Evolutionary conservation across 2,329 filamentous ascomycete species (phyloP).

Genomic region (Paradendryphiella salina): DNA sequence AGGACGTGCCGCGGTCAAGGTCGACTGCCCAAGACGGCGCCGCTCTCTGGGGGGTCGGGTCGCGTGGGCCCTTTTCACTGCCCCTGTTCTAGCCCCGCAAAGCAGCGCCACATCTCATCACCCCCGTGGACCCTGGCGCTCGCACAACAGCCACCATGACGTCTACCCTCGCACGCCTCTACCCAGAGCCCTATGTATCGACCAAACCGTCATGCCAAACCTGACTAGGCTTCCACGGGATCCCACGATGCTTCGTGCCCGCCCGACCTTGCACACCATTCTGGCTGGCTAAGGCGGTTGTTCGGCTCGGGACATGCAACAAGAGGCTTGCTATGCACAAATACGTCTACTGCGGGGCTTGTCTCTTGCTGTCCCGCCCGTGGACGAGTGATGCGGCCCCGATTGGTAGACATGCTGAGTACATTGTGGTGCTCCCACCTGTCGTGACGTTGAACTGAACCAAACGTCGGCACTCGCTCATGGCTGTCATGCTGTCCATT

Average conservation of each 20-base stretch:
- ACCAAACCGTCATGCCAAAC: neutral
- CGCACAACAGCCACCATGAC: conserved; percentile 18
- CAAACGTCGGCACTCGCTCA: neutral
- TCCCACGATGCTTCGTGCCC: too few species aligned
- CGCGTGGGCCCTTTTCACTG: conserved; percentile 19
- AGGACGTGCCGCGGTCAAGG: conserved; percentile 3
- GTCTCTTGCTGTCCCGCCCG: neutral
- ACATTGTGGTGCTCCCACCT: conserved; percentile 4
- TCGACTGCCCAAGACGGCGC: conserved; percentile 2
- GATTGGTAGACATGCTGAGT: conserved; percentile 14
- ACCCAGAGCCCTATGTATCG: neutral
- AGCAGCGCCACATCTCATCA: conserved; percentile 9
- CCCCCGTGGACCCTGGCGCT: conserved; percentile 7
- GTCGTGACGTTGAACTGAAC: conserved; percentile 7
- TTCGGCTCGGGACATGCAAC: conserved; percentile 8
- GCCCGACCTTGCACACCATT: neutral
- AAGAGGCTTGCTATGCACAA: conserved; percentile 11
- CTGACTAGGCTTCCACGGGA: neutral
- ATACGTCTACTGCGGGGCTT: conserved; percentile 18
- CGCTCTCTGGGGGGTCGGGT: conserved; percentile 17
- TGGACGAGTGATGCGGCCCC: conserved; percentile 2
- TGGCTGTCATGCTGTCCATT: neutral
- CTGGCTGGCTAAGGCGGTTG: conserved; percentile 7
- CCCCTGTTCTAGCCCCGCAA: conserved; percentile 21
- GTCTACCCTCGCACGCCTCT: conserved; percentile 3